phyloP scores from a whole-genome alignment of 1,139 yeast genomes.

The Pichia kudriavzevii region DNA sequence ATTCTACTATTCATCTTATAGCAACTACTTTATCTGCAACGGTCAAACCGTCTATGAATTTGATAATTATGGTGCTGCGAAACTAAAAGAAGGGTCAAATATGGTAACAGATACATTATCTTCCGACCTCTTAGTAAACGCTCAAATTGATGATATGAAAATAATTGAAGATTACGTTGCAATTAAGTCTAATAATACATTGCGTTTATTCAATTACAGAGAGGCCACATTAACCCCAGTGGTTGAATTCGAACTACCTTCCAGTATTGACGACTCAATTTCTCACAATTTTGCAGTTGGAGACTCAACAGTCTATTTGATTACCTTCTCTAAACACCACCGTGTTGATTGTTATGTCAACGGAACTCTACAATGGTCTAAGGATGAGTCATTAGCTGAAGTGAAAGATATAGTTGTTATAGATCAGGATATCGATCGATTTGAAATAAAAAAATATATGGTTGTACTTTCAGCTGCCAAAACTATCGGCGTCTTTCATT shows the following conservation, averaged over 20 bases:
- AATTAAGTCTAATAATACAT: not conserved
- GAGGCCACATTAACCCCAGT: slow-evolving; percentile 12
- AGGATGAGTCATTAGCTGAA: slow-evolving; percentile 41
- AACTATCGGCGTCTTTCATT: no score
- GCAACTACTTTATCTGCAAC: slow-evolving; percentile 8
- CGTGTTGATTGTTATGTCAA: slow-evolving; percentile 22
- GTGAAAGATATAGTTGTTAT: slow-evolving; percentile 34
- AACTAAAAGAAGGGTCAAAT: not conserved
- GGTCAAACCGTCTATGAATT: slow-evolving; percentile 5
- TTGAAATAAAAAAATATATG: no score
- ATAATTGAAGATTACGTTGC: slow-evolving; percentile 5
- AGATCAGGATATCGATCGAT: no score
- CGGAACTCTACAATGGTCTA: slow-evolving; percentile 34
- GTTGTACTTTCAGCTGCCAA: no score
- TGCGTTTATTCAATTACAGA: slow-evolving; percentile 11
- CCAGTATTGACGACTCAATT: not conserved
- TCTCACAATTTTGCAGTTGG: slow-evolving; percentile 9
- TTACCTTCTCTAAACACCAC: slow-evolving; percentile 16
- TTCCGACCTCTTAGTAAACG: slow-evolving; percentile 4
- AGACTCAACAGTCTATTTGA: slow-evolving; percentile 18
- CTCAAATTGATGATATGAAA: slow-evolving; percentile 4
- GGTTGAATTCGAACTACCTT: slow-evolving; percentile 11
- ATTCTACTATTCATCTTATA: slow-evolving; percentile 1
- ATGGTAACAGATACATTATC: slow-evolving; percentile 6
- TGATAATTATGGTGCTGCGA: slow-evolving; percentile 1